Base-by-base conservation (phyloP, 768 basidiomycete genomes). In the Nevesoporus exiguus region DNA sequence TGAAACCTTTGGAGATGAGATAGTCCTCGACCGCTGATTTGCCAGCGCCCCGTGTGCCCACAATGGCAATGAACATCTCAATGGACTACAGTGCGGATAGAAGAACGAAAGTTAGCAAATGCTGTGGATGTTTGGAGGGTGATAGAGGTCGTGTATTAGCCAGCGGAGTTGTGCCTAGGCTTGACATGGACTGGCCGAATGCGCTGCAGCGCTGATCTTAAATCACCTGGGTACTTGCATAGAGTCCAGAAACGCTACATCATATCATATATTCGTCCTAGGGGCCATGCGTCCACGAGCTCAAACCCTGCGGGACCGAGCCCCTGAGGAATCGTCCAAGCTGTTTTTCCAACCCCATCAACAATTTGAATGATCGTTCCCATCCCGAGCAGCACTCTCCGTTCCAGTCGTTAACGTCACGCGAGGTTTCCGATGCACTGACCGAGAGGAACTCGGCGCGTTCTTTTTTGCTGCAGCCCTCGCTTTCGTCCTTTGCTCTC, bases 51-150 rank as follows among this genome's bases (percentile, higher is more conserved):
- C 74, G 77, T 0, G 86, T 81, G 42, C 86, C 87, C 46, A 86
- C 72, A 47, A 89, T 79, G 25, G 84, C 81, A 60, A 88, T 77
- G 68, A 88, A 81, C 86, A 88, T 88, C 53, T 51, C 34, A 7
- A 27, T 44, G 34, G 31, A 56, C 22, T 15, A 36, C 19, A 46
- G 17, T 15, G 15, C 4, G 43, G 41, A 49, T 33, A 31, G n/a
- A 15, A 33, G 6, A 25, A 14, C 24, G 30, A 41, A 44, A 29
- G 27, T n/a, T 34, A 21, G 22, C 10, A 47, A 45, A 44, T 24
- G 39, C 46, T 48, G 36, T 37, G 43, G 21, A 37, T 10, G 37
- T 29, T 29, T 15, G 34, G 34, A n/a, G 7, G 11, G 9, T 39
- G n/a, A 39, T 10, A 21, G 9, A 13, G 8, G 36, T n/a, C 17